These are phyloP conservation scores for Deinandra increscens DNA, from an alignment of 129 eudicot genomes.

Conservation along the genomic window DNA sequence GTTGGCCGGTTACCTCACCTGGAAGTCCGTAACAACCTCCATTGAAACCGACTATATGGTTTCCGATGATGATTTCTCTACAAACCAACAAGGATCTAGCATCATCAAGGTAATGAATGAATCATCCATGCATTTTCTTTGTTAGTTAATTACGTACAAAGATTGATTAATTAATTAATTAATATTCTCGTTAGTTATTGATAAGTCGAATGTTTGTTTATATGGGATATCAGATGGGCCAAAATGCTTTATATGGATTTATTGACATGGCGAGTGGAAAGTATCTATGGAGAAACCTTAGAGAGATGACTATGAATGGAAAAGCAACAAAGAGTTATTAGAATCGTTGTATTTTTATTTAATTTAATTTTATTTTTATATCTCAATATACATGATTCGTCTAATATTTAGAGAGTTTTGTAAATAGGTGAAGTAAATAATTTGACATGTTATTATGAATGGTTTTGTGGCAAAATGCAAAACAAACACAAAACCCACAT, in stretches of 20 bases:
- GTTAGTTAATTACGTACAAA: neutral
- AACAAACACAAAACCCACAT: too few relatives aligned
- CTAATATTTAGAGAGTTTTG: too few relatives aligned
- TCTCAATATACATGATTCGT: too few relatives aligned
- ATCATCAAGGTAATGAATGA: conserved; percentile 40
- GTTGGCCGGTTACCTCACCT: conserved; percentile 16
- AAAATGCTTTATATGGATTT: conserved; percentile 51
- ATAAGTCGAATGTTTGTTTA: too few relatives aligned
- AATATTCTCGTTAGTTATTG: too few relatives aligned
- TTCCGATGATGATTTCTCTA: conserved; percentile 19
- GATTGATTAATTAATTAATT: too few relatives aligned
- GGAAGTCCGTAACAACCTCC: conserved; percentile 4
- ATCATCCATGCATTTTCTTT: neutral
- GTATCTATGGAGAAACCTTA: conserved; percentile 57
- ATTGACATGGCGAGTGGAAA: conserved; percentile 68
- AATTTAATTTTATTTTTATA: neutral
- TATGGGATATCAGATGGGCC: conserved; percentile 36
- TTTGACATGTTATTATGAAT: too few relatives aligned
- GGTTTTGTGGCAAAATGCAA: too few relatives aligned
- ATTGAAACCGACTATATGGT: neutral
- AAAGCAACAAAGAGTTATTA: conserved; percentile 20
- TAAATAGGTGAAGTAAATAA: too few relatives aligned
- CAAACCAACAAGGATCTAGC: conserved; percentile 20
- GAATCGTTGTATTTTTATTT: neutral
- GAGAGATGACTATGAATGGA: conserved; percentile 28